phyloP scores from a whole-genome alignment of 2,329 filamentous ascomycete genomes.

The Fusarium sp. region DNA sequence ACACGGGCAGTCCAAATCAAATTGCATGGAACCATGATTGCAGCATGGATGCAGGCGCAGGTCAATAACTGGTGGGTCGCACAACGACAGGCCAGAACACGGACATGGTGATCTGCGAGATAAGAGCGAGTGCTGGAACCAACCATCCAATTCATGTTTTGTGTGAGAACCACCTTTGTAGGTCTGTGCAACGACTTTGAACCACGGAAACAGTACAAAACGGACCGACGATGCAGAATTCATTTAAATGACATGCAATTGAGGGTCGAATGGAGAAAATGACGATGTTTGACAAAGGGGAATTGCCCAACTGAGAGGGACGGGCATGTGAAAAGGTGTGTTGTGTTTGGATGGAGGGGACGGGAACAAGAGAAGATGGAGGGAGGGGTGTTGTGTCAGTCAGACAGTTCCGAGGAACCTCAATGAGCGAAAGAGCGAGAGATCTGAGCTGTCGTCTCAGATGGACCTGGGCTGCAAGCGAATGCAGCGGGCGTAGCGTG shows the following conservation, averaged over 20 bases:
- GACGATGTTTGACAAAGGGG: conserved; percentile 9
- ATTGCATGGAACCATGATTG: conserved; percentile 46
- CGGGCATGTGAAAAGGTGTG: conserved; percentile 12
- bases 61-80: conserved; percentile 38
- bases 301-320: conserved; percentile 2
- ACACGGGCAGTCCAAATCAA: conserved; percentile 25
- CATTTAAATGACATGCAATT: conserved; percentile 22
- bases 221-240: conserved; percentile 6
- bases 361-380: conserved; percentile 28
- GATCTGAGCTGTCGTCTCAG: not conserved
- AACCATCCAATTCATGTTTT: conserved; percentile 5
- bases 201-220: conserved; percentile 1
- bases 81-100: conserved; percentile 10
- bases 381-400: conserved; percentile 7
- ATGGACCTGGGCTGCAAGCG: conserved; percentile 30
- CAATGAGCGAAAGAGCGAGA: not conserved
- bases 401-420: conserved; percentile 23
- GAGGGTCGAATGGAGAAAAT: conserved; percentile 14
- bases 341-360: conserved; percentile 3
- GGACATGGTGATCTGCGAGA: conserved; percentile 38
- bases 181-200: conserved; percentile 3
- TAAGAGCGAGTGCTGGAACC: conserved; percentile 28
- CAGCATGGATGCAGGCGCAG: conserved; percentile 45
- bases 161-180: not conserved
- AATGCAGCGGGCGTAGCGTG: conserved; percentile 25